Evolutionary conservation across 345 rosid genomes (phyloP), one percentile per base, ranked within the genome.

Genomic region (Combretum micranthum): DNA sequence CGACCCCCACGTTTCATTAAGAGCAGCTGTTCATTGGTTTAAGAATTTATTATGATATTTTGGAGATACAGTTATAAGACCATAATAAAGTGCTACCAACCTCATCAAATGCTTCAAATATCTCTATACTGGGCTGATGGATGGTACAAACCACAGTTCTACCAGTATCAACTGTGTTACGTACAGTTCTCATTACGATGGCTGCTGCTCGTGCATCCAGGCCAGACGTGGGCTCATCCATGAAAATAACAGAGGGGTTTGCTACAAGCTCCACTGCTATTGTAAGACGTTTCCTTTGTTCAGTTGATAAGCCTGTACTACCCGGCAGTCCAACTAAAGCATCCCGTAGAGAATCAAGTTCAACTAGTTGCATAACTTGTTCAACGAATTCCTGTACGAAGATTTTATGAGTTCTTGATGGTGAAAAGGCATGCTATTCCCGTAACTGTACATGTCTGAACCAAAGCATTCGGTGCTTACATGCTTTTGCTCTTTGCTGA

Each of bases 141-240:
- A 90, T 90, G 52, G 94, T 83, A 77, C 96, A 90, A 65, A 87
- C 96, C 54, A 90, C 93, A 16, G 96, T 90, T 72, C 97, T 76
- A 64, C 97, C 97, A 43, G 97, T 90, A 66, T 90, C 96, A 59
- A 90, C 97, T 17, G 97, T 90, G 65, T 87, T 90, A 53, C 97
- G 89, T 45, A 90, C 89, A 46, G 97, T 82, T 73, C 97, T 75
- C 96, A 87, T 90, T 60, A 90, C 97, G 59, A 90, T 85, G 47
- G 97, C 94, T n/a, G 97, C 96, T 57, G 97, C 97, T 55, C 96
- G 77, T 44, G 97, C 94, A 75, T 87, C 97, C 66, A 90, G 93
- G 58, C 97, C 97, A 63, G 97, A 90, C 18, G 97, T 90, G 43
- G 97, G 97, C 66, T 90, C 97, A 72, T 90, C 97, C 97, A 90